Evolutionary conservation across 345 rosid species (phyloP).

Genomic region (Moricandia moricandioides): DNA sequence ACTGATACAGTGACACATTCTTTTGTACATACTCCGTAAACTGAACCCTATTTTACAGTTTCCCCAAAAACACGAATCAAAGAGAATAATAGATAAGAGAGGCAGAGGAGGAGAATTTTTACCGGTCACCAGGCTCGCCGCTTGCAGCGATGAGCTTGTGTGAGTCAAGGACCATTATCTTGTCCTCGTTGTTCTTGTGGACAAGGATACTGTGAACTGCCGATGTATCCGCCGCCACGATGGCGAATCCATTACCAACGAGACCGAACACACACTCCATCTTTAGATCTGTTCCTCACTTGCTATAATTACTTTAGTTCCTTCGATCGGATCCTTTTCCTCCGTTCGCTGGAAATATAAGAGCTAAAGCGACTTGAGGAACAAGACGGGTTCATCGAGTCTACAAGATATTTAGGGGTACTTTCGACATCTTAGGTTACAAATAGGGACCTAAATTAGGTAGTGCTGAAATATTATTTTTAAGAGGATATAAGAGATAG

Average conservation of each 20-base stretch:
- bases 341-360: conserved; percentile 17
- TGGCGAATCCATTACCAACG: conserved; percentile 81
- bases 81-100: not conserved
- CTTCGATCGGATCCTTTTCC: not conserved
- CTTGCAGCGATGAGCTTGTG: conserved; percentile 96
- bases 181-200: conserved; percentile 94
- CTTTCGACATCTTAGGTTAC: not conserved
- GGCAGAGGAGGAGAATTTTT: conserved; percentile 1
- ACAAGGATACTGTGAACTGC: conserved; percentile 89
- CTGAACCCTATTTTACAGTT: conserved; percentile 56
- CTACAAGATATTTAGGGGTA: not conserved
- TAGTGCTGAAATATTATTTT: not conserved
- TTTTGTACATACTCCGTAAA: conserved; percentile 96
- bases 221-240: conserved; percentile 83
- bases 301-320: not conserved
- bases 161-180: conserved; percentile 92
- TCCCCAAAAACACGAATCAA: not conserved
- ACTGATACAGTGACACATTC: conserved; percentile 91
- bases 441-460: not conserved
- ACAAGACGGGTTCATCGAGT: conserved; percentile 36
- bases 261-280: conserved; percentile 98
- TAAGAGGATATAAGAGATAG: conserved; percentile 4
- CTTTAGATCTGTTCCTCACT: conserved; percentile 32
- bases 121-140: conserved; percentile 97
- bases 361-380: conserved; percentile 38